phyloP scores from a whole-genome alignment of 805 yeast species.

The Yarrowia sp. region DNA sequence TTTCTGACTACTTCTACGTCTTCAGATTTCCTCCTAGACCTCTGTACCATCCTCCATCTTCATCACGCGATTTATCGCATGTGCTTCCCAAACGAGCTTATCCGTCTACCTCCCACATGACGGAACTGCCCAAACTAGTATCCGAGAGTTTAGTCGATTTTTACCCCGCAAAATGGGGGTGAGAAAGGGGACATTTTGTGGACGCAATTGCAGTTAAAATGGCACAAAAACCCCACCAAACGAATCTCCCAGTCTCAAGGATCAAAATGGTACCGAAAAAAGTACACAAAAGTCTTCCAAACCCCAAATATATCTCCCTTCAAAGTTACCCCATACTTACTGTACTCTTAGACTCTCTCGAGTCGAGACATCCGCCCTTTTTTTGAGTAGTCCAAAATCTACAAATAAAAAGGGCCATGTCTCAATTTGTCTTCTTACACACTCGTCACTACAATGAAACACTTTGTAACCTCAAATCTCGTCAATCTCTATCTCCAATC shows the following conservation, averaged over 20 bases:
- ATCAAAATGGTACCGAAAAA: neutral
- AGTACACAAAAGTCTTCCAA: too few relatives aligned
- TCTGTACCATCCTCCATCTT: neutral
- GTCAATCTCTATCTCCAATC: constrained; percentile 14
- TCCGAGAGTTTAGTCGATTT: neutral
- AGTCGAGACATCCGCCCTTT: too few relatives aligned
- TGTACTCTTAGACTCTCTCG: too few relatives aligned
- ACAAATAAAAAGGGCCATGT: too few relatives aligned
- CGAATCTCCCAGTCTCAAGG: neutral
- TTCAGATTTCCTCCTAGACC: neutral
- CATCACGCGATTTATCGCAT: neutral
- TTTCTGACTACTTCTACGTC: neutral
- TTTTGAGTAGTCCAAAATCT: too few relatives aligned
- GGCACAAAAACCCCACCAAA: neutral
- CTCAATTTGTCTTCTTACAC: neutral
- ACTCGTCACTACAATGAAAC: neutral
- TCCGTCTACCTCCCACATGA: neutral
- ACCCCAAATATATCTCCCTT: too few relatives aligned
- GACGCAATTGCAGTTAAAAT: neutral
- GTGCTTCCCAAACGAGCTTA: constrained; percentile 9
- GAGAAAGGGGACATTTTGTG: neutral
- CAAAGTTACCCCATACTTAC: too few relatives aligned
- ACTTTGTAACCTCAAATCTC: neutral
- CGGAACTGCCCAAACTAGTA: neutral
- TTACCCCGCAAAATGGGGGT: neutral